These are phyloP conservation scores for Aspergillus piperis DNA, from an alignment of 2,329 filamentous ascomycete species.

Conservation along the genomic window DNA sequence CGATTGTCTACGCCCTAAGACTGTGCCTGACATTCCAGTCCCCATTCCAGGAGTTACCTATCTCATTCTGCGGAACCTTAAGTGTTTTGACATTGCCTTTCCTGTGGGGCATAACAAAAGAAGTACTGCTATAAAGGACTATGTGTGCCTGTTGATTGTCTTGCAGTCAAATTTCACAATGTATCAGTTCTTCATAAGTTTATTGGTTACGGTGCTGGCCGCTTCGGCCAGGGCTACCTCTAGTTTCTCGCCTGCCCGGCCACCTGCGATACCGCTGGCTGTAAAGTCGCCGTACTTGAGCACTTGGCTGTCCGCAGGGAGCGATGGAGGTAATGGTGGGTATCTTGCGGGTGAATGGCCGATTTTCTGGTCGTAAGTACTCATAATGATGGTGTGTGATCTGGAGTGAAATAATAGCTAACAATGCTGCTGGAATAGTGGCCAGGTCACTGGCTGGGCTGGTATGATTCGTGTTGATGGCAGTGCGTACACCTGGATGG, in stretches of 20 bases:
- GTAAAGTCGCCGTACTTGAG: slow-evolving; percentile 75
- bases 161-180: slow-evolving; percentile 26
- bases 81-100: slow-evolving; percentile 10
- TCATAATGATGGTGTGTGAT: background rate
- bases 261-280: slow-evolving; percentile 69
- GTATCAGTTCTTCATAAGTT: slow-evolving; percentile 29
- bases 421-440: slow-evolving; percentile 40
- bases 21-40: slow-evolving; percentile 31
- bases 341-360: slow-evolving; percentile 70
- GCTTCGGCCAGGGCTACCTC: slow-evolving; percentile 42
- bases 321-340: slow-evolving; percentile 63
- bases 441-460: slow-evolving; percentile 63
- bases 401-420: background rate
- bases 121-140: slow-evolving; percentile 10
- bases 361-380: slow-evolving; percentile 66
- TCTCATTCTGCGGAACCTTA: background rate
- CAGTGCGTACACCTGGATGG: slow-evolving; percentile 67
- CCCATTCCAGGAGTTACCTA: slow-evolving; percentile 28
- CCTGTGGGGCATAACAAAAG: slow-evolving; percentile 16
- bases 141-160: slow-evolving; percentile 24
- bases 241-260: slow-evolving; percentile 64
- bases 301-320: slow-evolving; percentile 66
- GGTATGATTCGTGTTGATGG: slow-evolving; percentile 71
- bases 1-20: slow-evolving; percentile 26
- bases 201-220: slow-evolving; percentile 28